Evolutionary conservation across 2,329 filamentous ascomycete genomes (phyloP).

Genomic region (Ascosphaera apis): DNA sequence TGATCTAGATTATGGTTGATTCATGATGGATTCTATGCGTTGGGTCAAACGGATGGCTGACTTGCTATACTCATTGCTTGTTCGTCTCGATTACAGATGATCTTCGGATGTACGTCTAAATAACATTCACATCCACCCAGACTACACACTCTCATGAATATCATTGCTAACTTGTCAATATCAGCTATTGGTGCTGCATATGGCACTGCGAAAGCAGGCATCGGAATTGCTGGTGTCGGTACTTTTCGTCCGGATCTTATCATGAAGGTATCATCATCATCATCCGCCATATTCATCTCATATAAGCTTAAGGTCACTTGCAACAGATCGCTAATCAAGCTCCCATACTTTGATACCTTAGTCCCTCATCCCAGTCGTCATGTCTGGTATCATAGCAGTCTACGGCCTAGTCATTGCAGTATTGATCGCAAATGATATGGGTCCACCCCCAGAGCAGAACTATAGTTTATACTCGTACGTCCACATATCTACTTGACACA

Average conservation of each 20-base stretch:
- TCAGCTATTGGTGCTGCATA: slow-evolving; percentile 42
- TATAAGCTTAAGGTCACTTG: no score
- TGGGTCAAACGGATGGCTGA: slow-evolving; percentile 1
- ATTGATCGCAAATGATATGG: slow-evolving; percentile 77
- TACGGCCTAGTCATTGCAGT: slow-evolving; percentile 95
- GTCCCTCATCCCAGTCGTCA: slow-evolving; percentile 39
- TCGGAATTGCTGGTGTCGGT: slow-evolving; percentile 43
- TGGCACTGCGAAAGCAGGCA: slow-evolving; percentile 44
- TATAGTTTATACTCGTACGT: slow-evolving; percentile 70
- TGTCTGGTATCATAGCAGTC: slow-evolving; percentile 98
- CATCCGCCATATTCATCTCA: no score
- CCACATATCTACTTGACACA: not conserved
- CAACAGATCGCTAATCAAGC: no score
- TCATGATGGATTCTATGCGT: no score
- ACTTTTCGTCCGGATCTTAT: slow-evolving; percentile 43
- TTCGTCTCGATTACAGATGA: slow-evolving; percentile 18
- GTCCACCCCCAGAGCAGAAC: slow-evolving; percentile 39
- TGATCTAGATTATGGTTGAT: no score
- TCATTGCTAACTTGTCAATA: not conserved
- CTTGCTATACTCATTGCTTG: slow-evolving; percentile 9
- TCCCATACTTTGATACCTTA: no score
- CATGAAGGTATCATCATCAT: slow-evolving; percentile 45
- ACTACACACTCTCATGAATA: no score
- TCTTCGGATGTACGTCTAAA: slow-evolving; percentile 25
- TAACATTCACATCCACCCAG: not conserved